Base-by-base conservation (phyloP, 2,329 filamentous ascomycete genomes). In the Phyllosticta citriasiana region DNA sequence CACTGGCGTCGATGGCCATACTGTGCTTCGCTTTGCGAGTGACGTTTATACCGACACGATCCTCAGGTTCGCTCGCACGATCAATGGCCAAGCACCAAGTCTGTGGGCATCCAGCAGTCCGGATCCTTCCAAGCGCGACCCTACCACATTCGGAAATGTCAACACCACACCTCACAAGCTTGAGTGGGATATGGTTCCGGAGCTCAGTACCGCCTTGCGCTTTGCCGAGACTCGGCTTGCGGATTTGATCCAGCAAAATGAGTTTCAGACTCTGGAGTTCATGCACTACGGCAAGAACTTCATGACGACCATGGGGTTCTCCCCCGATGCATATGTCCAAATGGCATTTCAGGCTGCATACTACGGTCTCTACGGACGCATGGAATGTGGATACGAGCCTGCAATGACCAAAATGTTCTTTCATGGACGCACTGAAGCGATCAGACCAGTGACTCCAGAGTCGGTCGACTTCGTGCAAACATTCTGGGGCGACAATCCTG, bases 291-390 rank as follows among this genome's bases (percentile, higher is more conserved):
- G 94, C 66, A 97, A 97, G 80, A 96, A 94, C 74, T 97, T 97
- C 71, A 97, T 99, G 75, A 97, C 91, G 0, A 91, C 88, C 0
- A 95, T 95, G 87, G 93, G 93, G 7, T 95, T 97, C 75, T 97
- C 93, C 0, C 93, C 94, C 0, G 94, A 97, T 72, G 94, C 94
- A 0, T 99, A 96, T 71, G 89, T 99, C 22, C 94, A 99, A 74
- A 97, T 99, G 93, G 94, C 94, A 0, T 97, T 97, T 78, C 94
- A 99, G 74, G 93, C 93, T 4, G 93, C 94, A 1, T 97, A 99
- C 78, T 99, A 97, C 70, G 94, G 94, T 1, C 82, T 99, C 7
- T 99, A 97, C 68, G 94, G 94, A 2, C 86, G 91, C 4, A 85
- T 96, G 1, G 94, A 97, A 74, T 96, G 91, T 71, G 94, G 92